These are phyloP conservation scores for Deuterostichococcus epilithicus DNA, from an alignment of 139 green algal species.

Conservation along the genomic window DNA sequence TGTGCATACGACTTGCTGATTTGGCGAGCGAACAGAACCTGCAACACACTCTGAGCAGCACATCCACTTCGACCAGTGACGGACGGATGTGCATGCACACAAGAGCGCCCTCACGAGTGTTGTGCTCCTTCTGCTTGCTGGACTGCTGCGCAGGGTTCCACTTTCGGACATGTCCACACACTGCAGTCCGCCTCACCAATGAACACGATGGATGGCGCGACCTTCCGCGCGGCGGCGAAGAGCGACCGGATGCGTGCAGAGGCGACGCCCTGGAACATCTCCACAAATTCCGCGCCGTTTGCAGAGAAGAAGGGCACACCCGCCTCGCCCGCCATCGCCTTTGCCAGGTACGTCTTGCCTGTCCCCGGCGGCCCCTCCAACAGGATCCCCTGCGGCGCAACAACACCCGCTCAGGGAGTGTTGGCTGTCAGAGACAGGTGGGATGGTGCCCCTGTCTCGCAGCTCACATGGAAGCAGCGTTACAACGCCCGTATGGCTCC, in stretches of 20 bases:
- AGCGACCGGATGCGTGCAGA: conserved; percentile 81
- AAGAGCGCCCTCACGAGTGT: no score
- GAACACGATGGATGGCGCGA: conserved; percentile 94
- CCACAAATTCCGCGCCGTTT: conserved; percentile 78
- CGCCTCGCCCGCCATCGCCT: conserved; percentile 77
- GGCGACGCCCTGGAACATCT: conserved; percentile 75
- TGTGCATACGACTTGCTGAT: neutral
- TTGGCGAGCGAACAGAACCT: neutral
- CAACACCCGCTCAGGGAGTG: no score
- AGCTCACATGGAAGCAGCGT: no score
- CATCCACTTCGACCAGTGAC: no score
- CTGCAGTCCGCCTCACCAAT: conserved; percentile 61
- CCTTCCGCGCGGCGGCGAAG: conserved; percentile 90
- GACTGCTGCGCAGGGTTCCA: no score
- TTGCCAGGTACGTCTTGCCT: conserved; percentile 95
- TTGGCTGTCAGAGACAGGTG: no score
- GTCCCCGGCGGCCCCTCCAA: conserved; percentile 95
- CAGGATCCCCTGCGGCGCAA: conserved; percentile 79
- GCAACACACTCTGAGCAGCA: no score
- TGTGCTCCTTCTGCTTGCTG: no score
- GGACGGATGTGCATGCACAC: no score
- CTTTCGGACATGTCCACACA: neutral
- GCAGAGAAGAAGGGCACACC: conserved; percentile 64
- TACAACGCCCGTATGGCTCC: no score
- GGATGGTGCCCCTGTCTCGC: no score